Evolutionary conservation across 2,329 filamentous ascomycete genomes (phyloP).

Genomic region (Monilinia polystroma): DNA sequence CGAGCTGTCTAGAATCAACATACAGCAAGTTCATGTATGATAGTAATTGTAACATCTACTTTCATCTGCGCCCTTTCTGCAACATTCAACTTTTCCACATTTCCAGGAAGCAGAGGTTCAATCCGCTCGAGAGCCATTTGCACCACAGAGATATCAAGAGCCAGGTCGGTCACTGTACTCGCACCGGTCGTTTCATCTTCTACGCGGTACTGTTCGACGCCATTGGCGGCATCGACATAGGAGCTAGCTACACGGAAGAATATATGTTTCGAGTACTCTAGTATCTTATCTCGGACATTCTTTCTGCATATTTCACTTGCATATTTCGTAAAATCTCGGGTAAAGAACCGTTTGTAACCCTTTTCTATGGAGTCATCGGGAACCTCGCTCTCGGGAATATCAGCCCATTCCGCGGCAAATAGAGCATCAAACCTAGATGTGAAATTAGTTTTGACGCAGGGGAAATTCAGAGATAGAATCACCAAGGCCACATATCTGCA

Average conservation of each 20-base stretch:
- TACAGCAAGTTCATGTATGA: constrained; percentile 22
- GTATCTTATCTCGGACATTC: not conserved
- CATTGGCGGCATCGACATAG: not conserved
- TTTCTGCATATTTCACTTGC: not conserved
- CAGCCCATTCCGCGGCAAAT: constrained; percentile 1
- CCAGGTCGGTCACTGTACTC: too few species aligned
- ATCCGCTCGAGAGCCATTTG: not conserved
- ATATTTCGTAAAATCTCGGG: not conserved
- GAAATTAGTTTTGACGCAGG: not conserved
- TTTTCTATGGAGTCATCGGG: not conserved
- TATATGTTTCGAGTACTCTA: not conserved
- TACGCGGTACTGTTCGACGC: not conserved
- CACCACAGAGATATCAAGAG: not conserved
- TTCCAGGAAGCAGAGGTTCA: constrained; percentile 16
- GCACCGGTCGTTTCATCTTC: too few species aligned
- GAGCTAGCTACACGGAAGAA: not conserved
- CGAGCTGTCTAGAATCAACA: not conserved
- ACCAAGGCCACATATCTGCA: constrained; percentile 24
- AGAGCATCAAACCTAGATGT: constrained; percentile 23
- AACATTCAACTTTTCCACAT: constrained; percentile 10
- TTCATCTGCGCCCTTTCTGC: constrained; percentile 4
- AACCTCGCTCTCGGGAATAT: not conserved
- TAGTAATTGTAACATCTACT: not conserved
- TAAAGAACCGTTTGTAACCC: not conserved
- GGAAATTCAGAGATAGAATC: not conserved